Evolutionary conservation across 2,329 filamentous ascomycete species (phyloP).

Genomic region (Chaetothyriales sp.): DNA sequence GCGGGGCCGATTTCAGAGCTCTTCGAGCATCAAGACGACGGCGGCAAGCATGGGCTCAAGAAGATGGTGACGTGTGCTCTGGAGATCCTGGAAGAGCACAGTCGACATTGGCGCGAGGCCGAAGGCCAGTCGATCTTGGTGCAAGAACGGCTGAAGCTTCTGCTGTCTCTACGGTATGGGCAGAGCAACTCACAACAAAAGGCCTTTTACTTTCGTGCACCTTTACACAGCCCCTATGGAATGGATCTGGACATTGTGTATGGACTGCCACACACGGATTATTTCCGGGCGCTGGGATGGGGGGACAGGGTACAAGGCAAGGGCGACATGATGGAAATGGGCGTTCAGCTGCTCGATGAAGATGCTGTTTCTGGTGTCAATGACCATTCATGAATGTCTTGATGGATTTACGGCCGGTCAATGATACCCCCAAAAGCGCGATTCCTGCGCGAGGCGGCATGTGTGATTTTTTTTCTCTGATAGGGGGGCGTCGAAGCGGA

Average conservation of each 20-base stretch:
- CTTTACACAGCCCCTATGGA: slow-evolving; percentile 29
- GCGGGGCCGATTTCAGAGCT: slow-evolving; percentile 42
- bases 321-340: slow-evolving; percentile 26
- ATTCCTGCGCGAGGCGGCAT: slow-evolving; percentile 1
- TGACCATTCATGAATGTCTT: slow-evolving; percentile 15
- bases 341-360: slow-evolving; percentile 58
- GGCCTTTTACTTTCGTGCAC: slow-evolving; percentile 24
- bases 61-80: slow-evolving; percentile 41
- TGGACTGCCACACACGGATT: slow-evolving; percentile 20
- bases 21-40: slow-evolving; percentile 12
- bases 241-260: slow-evolving; percentile 33
- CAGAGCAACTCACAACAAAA: slow-evolving; percentile 22
- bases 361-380: slow-evolving; percentile 51
- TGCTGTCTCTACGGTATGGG: slow-evolving; percentile 24
- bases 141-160: slow-evolving; percentile 31
- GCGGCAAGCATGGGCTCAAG: slow-evolving; percentile 26
- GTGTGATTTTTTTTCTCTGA: neutral
- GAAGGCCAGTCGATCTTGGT: slow-evolving; percentile 39
- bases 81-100: slow-evolving; percentile 42
- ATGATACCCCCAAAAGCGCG: neutral
- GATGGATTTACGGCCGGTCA: slow-evolving; percentile 9
- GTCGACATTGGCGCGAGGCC: slow-evolving; percentile 47
- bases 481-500: neutral
- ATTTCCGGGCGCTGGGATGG: slow-evolving; percentile 23
- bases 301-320: slow-evolving; percentile 4